These are phyloP conservation scores for Aspergillus carbonarius DNA, from an alignment of 2,329 filamentous ascomycete species.

Conservation along the genomic window DNA sequence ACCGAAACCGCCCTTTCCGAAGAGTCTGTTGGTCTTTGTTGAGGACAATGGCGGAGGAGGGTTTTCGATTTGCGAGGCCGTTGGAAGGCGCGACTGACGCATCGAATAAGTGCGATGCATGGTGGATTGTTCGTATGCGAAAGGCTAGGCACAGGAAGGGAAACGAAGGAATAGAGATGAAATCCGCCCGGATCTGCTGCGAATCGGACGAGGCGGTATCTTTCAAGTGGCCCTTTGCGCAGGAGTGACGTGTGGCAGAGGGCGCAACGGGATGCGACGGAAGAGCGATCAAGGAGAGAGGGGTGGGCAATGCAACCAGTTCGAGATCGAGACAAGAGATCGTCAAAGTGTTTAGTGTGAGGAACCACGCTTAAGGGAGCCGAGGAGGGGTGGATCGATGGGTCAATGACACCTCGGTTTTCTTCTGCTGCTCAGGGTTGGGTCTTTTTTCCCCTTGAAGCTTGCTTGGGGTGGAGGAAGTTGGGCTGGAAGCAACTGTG, in stretches of 20 bases:
- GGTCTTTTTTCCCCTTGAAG: not conserved
- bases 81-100: slow-evolving; percentile 95
- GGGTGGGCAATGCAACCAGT: slow-evolving; percentile 20
- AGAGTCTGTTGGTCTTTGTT: slow-evolving; percentile 87
- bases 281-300: slow-evolving; percentile 15
- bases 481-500: slow-evolving; percentile 1
- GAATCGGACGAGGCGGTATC: slow-evolving; percentile 14
- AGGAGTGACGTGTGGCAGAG: slow-evolving; percentile 33
- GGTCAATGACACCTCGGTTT: slow-evolving; percentile 6
- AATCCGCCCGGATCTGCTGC: not conserved
- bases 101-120: slow-evolving; percentile 99
- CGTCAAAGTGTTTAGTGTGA: not conserved
- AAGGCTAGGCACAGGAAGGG: not conserved
- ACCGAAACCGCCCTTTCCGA: slow-evolving; percentile 85
- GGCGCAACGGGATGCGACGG: slow-evolving; percentile 28
- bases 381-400: not conserved
- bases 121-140: slow-evolving; percentile 18
- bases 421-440: not conserved
- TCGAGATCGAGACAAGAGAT: not conserved
- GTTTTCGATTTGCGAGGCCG: slow-evolving; percentile 86
- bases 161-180: slow-evolving; percentile 4
- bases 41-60: slow-evolving; percentile 87
- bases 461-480: slow-evolving; percentile 1
- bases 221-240: slow-evolving; percentile 28
- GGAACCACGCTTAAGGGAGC: slow-evolving; percentile 2